Base-by-base conservation (phyloP, 23 red algal species). In the Gracilaria caudata region DNA sequence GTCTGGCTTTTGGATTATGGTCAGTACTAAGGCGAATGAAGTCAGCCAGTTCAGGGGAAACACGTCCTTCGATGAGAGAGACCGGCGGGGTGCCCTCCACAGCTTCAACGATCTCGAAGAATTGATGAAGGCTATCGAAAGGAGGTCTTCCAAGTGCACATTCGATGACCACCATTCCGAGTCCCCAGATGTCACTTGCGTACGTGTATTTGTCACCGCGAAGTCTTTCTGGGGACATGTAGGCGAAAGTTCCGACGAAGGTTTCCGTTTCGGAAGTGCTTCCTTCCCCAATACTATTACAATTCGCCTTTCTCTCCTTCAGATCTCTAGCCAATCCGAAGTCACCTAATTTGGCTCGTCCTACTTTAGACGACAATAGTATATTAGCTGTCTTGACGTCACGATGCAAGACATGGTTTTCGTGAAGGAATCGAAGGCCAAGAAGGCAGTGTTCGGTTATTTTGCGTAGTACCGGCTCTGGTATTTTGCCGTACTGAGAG, bases 321-420 rank as follows among this genome's bases (percentile, higher is more conserved):
- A 95, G 51, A 80, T 95, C 93, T 24, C 87, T 45, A 21, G 85
- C 93, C 35, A 95, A 80, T 7, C 93, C 93, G 82, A 95, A 95
- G 68, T 95, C 93, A 82, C 85, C 73, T 38, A 95, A 81, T 64
- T 95, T 95, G 26, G 93, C 86, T 1, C 85, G 60, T 9, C 81
- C 70, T 0, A 83, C 38, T 29, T 77, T 83, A 19, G 68, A 51
- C 8, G 86, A 91, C 37, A 95, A 25, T n/a, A 95, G 54, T 26
- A 95, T 95, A 70, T 95, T 95, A 5, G 65, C 93, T 36, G 86
- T 95, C 54, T 95, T 95, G 45, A 95, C 77, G 47, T 95, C 93
- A n/a, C 93, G 78, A 76, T 95, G 93, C 56, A 95, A 77, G 28
- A 90, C 80, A 23, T 90, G 86, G 36, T 90, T 88, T 21, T 84